These are phyloP conservation scores for Chaetomidium leptoderma DNA, from an alignment of 495 filamentous ascomycete genomes.

Conservation along the genomic window DNA sequence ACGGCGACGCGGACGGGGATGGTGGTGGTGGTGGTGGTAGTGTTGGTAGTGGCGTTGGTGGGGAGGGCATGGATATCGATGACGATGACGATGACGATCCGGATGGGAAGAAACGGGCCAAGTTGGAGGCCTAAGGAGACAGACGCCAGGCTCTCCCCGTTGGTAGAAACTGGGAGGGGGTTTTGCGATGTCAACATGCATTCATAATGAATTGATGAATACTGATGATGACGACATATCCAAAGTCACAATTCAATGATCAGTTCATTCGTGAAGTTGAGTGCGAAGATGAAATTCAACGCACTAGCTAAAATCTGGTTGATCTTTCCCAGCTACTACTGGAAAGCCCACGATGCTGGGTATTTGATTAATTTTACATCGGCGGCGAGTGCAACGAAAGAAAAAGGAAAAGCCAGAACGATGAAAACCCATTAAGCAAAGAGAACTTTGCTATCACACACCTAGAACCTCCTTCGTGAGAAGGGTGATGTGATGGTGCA, in stretches of 20 bases:
- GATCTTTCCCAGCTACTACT: neutral
- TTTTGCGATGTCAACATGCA: neutral
- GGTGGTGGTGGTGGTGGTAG: conserved; percentile 19
- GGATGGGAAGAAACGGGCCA: conserved; percentile 37
- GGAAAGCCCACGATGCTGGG: neutral
- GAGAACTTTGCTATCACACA: neutral
- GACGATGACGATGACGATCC: conserved; percentile 28
- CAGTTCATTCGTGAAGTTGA: neutral
- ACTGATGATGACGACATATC: neutral
- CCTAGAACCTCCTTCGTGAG: neutral
- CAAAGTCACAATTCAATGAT: neutral
- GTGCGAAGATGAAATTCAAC: neutral
- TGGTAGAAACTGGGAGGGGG: neutral
- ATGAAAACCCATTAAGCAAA: neutral
- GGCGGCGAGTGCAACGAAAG: neutral
- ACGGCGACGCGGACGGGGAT: conserved; percentile 48
- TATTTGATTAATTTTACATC: conserved; percentile 5
- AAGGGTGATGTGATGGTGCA: neutral
- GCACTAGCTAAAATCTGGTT: neutral
- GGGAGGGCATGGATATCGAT: conserved; percentile 27
- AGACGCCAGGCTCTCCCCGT: no score
- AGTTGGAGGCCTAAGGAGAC: conserved; percentile 20
- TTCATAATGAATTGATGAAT: neutral
- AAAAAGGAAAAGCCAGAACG: neutral
- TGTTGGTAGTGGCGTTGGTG: conserved; percentile 31